Evolutionary conservation across 2,329 filamentous ascomycete species (phyloP), one percentile per base, ranked within the genome.

Genomic region (Cercospora janseana): DNA sequence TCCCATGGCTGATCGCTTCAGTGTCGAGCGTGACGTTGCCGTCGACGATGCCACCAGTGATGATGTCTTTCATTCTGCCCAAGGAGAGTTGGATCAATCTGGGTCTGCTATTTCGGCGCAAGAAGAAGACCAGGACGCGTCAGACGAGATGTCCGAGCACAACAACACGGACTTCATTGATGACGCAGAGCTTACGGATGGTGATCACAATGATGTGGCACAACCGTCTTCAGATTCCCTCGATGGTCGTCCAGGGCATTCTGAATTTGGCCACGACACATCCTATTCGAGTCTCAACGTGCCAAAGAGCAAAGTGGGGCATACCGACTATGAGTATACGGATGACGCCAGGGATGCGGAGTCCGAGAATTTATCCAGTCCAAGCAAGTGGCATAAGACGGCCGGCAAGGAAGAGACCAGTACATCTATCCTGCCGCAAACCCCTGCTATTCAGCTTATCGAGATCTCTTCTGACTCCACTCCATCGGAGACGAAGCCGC

Each of bases 1-100:
- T 4, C 40, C 58, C 26, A 32, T 52, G 6, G 43, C 57, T 7
- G 63, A 66, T 44, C 60, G 61, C 4, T 41, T 65, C 29, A 61
- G 57, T n/a, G 46, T 62, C 2, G 60, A 62, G 26, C 63, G 61
- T 3, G 47, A 48, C 3, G 45, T 23, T 29, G 31, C 20, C 10
- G 18, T 46, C 15, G 37, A 40, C 9, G 52, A 48, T 3, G 38
- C 12, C n/a, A 50, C 50, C 10, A 50, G 42, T 7, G 49, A 56
- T 24, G 58, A 60, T 7, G 46, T 51, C 2, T 59, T 57, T 16
- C 58, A 61, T 27, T 40, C 45, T 32, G 50, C 50, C 13, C 31
- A 49, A 4, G 26, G 38, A 9, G 28, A 46, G 32, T 54, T 55
- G 1, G 52, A 52, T 4, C 24, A 23, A 10, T 5, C 31, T 16